Base-by-base conservation (phyloP, 345 rosid genomes). In the Ceriops tagal region DNA sequence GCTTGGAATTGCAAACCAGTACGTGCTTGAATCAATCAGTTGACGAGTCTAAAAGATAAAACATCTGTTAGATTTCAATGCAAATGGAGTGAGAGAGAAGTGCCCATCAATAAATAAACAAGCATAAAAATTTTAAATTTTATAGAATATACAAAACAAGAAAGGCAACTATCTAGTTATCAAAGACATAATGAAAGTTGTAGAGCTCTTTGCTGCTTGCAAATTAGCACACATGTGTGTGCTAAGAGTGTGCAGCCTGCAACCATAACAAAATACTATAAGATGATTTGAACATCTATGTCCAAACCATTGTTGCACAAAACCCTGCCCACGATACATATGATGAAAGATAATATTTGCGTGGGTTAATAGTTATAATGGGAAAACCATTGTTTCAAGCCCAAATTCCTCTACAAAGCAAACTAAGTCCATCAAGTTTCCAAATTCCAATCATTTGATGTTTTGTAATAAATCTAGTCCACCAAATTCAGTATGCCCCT, bases 1-100 rank as follows among this genome's bases (percentile, higher is more conserved):
- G 81, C 81, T 83, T 49, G 98, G 99, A 73, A 95, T 83, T 62
- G 99, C 85, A 80, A 95, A 87, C 96, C 97, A 92, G 80, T 92
- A 95, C 91, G 86, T 84, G 81, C 79, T 77, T 67, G 95, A 88
- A 74, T 90, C 89, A 8, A 92, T 86, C 73, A 92, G 83, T 73
- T 92, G 98, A 65, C 90, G 92, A 53, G 89, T 84, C 96, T 87
- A 72, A 58, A 61, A 66, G 18, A 18, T 43, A 79, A 46, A 26
- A 61, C 37, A 34, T 34, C 6, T 11, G 35, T 75, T 69, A 63
- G 73, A 59, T 71, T 24, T 43, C 57, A 53, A 30, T 24, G 13
- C 26, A 31, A 61, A 15, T 19, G 32, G 58, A 56, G 26, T n/a
- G 22, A 63, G 67, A 30, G 3, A 13, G 67, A 62, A 56, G 22